Conservation (phyloP, 2,329 filamentous ascomycete species). For the Torrubiella hemipterigena region DNA sequence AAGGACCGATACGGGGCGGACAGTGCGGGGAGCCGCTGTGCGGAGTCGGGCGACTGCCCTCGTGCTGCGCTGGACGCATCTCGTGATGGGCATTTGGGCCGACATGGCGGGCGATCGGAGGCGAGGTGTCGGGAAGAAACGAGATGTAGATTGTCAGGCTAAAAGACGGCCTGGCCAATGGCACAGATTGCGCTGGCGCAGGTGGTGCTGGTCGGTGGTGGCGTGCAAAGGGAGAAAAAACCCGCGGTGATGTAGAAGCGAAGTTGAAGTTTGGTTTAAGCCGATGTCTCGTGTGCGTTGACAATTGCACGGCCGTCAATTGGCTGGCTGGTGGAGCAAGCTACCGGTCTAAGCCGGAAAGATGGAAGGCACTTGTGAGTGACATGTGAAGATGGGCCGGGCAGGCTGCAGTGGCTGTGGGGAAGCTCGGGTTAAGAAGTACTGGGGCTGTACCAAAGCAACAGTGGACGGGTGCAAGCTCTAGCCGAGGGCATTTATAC, state of each 20-base stretch:
- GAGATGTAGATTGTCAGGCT: neutral
- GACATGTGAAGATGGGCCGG: neutral
- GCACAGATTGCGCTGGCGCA: too few relatives aligned
- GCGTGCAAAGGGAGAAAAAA: too few relatives aligned
- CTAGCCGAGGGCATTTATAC: neutral
- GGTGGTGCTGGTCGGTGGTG: too few relatives aligned
- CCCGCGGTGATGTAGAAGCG: too few relatives aligned
- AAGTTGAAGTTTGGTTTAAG: neutral
- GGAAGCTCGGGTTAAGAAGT: constrained; percentile 1
- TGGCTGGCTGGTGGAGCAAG: neutral
- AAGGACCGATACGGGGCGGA: too few relatives aligned
- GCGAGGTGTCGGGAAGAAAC: constrained; percentile 14
- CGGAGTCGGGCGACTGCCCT: constrained; percentile 17
- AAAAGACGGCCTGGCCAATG: neutral
- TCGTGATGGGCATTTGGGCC: constrained; percentile 23
- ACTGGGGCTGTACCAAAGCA: neutral
- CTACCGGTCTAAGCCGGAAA: constrained; percentile 1
- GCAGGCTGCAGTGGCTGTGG: neutral
- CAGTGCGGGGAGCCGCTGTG: constrained; percentile 11
- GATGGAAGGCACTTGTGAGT: neutral
- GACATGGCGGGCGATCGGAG: constrained; percentile 16
- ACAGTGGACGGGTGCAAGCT: neutral
- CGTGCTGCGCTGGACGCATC: constrained; percentile 25
- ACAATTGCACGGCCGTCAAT: constrained; percentile 6
- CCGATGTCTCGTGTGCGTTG: neutral